Base-by-base conservation (phyloP, 2,329 filamentous ascomycete species). In the Beauveria scarabaeidicola region DNA sequence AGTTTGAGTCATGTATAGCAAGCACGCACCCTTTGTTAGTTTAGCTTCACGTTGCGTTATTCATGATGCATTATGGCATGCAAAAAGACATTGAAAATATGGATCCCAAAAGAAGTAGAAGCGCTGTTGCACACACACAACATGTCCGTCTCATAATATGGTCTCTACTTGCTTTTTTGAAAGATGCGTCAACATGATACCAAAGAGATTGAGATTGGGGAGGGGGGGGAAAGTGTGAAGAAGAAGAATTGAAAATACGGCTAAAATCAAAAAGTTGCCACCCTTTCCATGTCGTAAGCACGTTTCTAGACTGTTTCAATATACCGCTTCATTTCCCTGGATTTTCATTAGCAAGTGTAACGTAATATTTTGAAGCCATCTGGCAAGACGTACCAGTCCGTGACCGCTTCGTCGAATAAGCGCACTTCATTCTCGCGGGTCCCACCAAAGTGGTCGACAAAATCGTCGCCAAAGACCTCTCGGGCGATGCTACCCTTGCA, bases 371-470 rank as follows among this genome's bases (percentile, higher is more conserved):
- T 25, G 6, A 19, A 7, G 43, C 13, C 21, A 23, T 21, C 3
- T 25, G 52, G 59, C 1, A 23, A 7, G 13, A 85, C 88, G 73
- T 80, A 93, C 91, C 93, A 97, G 73, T 97, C 94, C 21, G 94
- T 97, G 6, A 97, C 93, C 2, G 92, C 92, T 72, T 97, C 93
- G 67, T 97, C 92, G 88, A 90, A 99, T 21, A 96, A 75, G 62
- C 89, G 79, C 61, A 94, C 82, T 75, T 99, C 94, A 73, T 99
- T 92, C 72, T 96, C 88, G 64, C 94, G 83, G 19, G 93, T 96
- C 17, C 94, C 94, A 13, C 87, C 90, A 76, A 87, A 99, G 73
- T 97, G 94, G 17, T 97, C 92, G 3, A 99, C 94, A 74, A 99
- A 99, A 9, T 88, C 89, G 71, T 97, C 89, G 0, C 94, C 94